Evolutionary conservation across 1,139 yeast species (phyloP), one percentile per base, ranked within the genome.

Genomic region (Groenewaldozyma auringiensis): DNA sequence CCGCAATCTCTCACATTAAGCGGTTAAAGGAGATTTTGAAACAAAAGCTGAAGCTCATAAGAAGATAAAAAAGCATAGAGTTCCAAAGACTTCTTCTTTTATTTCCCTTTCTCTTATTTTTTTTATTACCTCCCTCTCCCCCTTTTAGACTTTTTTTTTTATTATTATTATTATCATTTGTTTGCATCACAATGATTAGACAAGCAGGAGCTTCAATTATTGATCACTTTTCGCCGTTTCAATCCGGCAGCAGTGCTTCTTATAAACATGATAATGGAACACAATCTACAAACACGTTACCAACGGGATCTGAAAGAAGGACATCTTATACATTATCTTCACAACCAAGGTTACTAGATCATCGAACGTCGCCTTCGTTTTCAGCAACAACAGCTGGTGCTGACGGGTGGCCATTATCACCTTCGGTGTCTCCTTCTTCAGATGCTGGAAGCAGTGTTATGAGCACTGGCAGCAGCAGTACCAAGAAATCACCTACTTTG

Each of bases 371-470:
- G 29, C 29, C 29, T 6, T 8, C 29, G 6, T 8, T 6, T 25
- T 25, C 29, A 8, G 29, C 29, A 6, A 25, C 29, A 8, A 25
- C 29, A 25, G 29, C 16, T 4, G 8, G 21, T 4, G 22, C 21
- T 9, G 25, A 18, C 8, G 38, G 27, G 9, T 20, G 25, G 31
- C 43, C 35, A 34, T 33, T 27, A 21, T 40, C 43, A 35, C 25
- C 38, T 14, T 18, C 36, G 4, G 20, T 20, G 6, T 29, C 31
- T 4, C 43, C 25, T 29, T 39, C 46, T 39, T 42, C 46, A 38
- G 46, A 42, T 42, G 40, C 11, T 43, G 21, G 14, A 17, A 21
- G 25, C 33, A 34, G 33, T 33, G 14, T 41, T 29, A 33, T 14
- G 20, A 39, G 43, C 27, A 32, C 37, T n/a, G 9, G 25, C 20